A percentile compares a stretch with the other conserved stretches of the same genome.
Conservation (phyloP, 805 yeast species). For the Teunomyces panamensis region DNA sequence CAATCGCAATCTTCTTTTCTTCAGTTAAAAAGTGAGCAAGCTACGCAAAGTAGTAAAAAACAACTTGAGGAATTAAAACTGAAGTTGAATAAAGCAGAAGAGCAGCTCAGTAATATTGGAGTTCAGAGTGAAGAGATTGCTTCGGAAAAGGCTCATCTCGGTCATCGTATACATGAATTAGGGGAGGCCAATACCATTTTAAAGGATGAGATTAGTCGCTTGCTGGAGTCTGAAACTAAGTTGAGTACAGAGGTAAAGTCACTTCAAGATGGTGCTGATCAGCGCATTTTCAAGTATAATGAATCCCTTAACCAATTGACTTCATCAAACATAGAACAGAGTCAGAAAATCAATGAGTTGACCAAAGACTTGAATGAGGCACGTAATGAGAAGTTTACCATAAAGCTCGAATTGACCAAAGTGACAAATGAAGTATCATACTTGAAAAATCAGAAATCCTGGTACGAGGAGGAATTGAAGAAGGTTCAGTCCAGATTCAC, state of each 20-base stretch:
- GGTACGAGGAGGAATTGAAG: slow-evolving; percentile 40
- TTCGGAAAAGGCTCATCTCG: neutral
- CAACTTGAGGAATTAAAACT: slow-evolving; percentile 21
- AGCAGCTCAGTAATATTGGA: slow-evolving; percentile 4
- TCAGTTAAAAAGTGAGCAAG: slow-evolving; percentile 35
- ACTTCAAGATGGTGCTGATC: slow-evolving; percentile 14
- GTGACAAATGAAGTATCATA: slow-evolving; percentile 32
- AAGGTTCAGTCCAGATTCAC: slow-evolving; percentile 34
- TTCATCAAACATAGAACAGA: slow-evolving; percentile 33
- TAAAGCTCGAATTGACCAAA: slow-evolving; percentile 35
- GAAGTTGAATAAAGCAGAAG: slow-evolving; percentile 13
- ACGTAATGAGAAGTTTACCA: slow-evolving; percentile 34
- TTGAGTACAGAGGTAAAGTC: slow-evolving; percentile 1
- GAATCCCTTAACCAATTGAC: slow-evolving; percentile 29
- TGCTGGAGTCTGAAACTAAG: slow-evolving; percentile 6
- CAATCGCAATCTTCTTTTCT: slow-evolving; percentile 29
- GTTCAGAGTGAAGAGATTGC: neutral
- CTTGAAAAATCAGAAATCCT: slow-evolving; percentile 31
- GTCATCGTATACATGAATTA: slow-evolving; percentile 8
- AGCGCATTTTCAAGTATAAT: slow-evolving; percentile 24
- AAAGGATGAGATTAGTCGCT: slow-evolving; percentile 3
- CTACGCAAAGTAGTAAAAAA: slow-evolving; percentile 20
- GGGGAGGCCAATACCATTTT: slow-evolving; percentile 8
- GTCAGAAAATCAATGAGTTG: slow-evolving; percentile 31
- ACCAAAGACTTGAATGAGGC: slow-evolving; percentile 35